Evolutionary conservation across 1,284 basidiomycete species (phyloP).

Genomic region (Ceratobasidium sp.): DNA sequence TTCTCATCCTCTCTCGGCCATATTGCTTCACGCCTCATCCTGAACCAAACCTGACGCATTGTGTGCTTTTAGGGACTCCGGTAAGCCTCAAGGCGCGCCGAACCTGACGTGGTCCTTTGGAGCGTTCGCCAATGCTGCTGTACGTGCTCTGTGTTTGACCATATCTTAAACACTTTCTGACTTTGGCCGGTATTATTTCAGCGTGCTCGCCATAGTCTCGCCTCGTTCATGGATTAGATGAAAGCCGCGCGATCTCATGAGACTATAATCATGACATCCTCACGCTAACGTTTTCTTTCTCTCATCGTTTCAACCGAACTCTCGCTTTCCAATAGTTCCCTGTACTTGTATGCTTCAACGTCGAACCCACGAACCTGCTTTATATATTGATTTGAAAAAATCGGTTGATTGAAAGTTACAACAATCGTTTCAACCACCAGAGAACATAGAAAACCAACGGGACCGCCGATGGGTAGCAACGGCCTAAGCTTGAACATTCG

Average conservation of each 20-base stretch:
- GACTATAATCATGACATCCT: too few relatives aligned
- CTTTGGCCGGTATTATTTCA: neutral
- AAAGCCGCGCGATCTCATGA: too few relatives aligned
- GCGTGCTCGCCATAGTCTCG: constrained; percentile 33
- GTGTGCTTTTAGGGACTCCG: constrained; percentile 47
- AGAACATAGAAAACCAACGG: neutral
- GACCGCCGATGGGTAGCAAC: neutral
- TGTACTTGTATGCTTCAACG: neutral
- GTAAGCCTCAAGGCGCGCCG: constrained; percentile 52
- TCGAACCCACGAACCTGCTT: neutral
- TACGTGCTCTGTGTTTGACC: neutral
- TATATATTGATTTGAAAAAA: neutral
- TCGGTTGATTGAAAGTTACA: neutral
- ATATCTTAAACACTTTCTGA: neutral
- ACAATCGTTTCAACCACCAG: neutral
- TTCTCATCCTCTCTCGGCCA: too few relatives aligned
- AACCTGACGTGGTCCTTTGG: constrained; percentile 58
- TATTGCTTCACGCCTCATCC: too few relatives aligned
- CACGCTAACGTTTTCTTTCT: too few relatives aligned
- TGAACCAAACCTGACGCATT: too few relatives aligned
- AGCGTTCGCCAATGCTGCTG: constrained; percentile 50
- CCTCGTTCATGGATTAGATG: constrained; percentile 1
- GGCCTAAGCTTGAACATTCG: constrained; percentile 15
- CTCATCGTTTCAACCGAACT: too few relatives aligned
- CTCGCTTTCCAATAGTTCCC: too few relatives aligned